Evolutionary conservation across 768 basidiomycete species (phyloP), one percentile per base, ranked within the genome.

Genomic region (Tulasnella sp.): DNA sequence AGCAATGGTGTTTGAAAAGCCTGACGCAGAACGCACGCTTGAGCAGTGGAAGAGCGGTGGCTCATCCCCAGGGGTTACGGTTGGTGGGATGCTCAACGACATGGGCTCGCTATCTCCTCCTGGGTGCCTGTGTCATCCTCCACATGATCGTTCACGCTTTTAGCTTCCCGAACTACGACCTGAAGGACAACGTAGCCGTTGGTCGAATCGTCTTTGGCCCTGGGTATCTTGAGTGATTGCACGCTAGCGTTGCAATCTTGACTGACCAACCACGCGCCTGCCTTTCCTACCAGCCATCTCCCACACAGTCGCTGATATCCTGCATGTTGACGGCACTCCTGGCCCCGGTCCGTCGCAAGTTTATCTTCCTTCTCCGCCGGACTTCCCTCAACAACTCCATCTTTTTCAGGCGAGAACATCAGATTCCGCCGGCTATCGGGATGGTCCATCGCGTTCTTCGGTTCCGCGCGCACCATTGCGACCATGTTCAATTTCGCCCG

Each of bases 361-460:
- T 98, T 85, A 89, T 98, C 84, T 96, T 95, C 32, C 81, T 96
- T 71, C 88, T 97, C 72, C 92, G 96, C 35, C 90, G 91, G 75
- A 94, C 94, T 0, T 90, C 95, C 1, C 86, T 99, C 79, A 94
- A 93, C 85, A 87, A 89, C 80, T 84, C 94, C 85, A 93, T 96
- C 80, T 94, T 95, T 6, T 26, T 75, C 40, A n/a, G 96, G 97
- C 87, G 93, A 95, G 86, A 95, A 92, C 83, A 90, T 98, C 84
- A 90, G 90, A 9, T 92, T 98, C 84, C n/a, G n/a, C n/a, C n/a
- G n/a, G n/a, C n/a, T n/a, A n/a, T n/a, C 46, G 10, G 96, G 90
- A 9, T 98, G 94, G 94, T 91, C 93, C 40, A 96, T 98, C 79
- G 92, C 95, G 75, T 84, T 90, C 70, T 92, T 91, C 81, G 88